Evolutionary conservation across 805 yeast genomes (phyloP), one percentile per base, ranked within the genome.

Genomic region (Myxozyma melibiosi): DNA sequence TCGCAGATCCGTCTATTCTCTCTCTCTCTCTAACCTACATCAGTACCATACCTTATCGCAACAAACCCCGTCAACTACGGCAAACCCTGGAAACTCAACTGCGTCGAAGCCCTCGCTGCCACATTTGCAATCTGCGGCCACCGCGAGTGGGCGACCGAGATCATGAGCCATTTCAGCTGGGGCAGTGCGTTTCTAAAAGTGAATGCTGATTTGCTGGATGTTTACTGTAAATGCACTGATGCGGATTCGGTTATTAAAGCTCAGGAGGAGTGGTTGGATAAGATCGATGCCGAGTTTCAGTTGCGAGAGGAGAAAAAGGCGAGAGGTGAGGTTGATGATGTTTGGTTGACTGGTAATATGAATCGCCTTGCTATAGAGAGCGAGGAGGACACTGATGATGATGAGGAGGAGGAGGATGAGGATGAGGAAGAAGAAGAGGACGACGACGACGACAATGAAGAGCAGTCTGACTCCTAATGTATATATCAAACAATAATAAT

Each of bases 21-120:
- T n/a, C 31, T 40, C 25, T 42, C 20, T 7, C 11, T 22, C 25
- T 20, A 16, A n/a, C 6, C 24, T 9, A 18, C 2, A 8, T 4
- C 13, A 57, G 62, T 94, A 55, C 99, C 99, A 0, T 94, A 92
- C 66, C 75, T 94, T 46, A 90, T 94, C 8, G 98, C 98, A 4
- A 96, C 98, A 0, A 94, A 94, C 70, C 96, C 96, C 30, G 98
- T 95, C 6, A 94, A 94, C 71, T 94, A 94, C 67, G 99, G 99
- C 4, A 80, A 86, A 66, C 97, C 99, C 0, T 91, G 97, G 98
- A 81, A 84, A 66, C 75, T 94, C 55, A 94, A 94, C 72, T 94
- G 99, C 72, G 99, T 90, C 4, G 99, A 94, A 70, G 99, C 99
- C 0, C 74, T 94, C 38, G 99, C 99, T 1, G 98, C 99, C 0